These are phyloP conservation scores for Cornus suecica DNA, from an alignment of 148 eudicot species.

Conservation along the genomic window DNA sequence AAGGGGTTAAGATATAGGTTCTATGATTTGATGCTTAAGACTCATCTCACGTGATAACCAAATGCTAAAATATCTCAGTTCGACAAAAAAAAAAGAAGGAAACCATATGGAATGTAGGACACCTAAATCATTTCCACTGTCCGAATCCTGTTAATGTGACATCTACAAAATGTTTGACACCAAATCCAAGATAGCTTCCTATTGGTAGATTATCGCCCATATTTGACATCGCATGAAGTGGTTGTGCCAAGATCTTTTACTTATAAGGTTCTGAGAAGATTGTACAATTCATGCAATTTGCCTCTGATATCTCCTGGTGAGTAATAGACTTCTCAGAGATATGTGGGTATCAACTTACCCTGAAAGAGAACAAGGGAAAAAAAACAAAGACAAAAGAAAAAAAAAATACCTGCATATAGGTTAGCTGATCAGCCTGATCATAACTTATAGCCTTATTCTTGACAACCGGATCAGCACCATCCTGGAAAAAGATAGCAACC, in stretches of 20 bases:
- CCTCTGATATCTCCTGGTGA: not conserved
- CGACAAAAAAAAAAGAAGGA: not conserved
- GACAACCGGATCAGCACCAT: conserved; percentile 73
- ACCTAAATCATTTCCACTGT: not conserved
- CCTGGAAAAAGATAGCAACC: conserved; percentile 34
- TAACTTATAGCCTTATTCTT: conserved; percentile 72
- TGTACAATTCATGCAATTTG: not conserved
- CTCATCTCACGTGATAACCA: not conserved
- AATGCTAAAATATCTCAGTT: not conserved
- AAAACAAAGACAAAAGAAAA: too few species aligned
- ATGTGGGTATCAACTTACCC: too few species aligned
- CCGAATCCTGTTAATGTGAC: not conserved
- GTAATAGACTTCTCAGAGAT: too few species aligned
- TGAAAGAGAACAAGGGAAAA: too few species aligned
- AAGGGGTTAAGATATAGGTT: not conserved
- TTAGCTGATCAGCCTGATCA: conserved; percentile 63
- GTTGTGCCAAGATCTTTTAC: not conserved
- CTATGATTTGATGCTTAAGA: not conserved
- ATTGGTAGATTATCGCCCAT: not conserved
- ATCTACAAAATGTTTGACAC: not conserved
- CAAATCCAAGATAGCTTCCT: not conserved
- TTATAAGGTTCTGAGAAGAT: too few species aligned
- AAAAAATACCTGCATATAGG: conserved; percentile 86
- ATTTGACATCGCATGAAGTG: not conserved
- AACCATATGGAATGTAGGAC: not conserved